Evolutionary conservation across 2,329 filamentous ascomycete species (phyloP), one percentile per base, ranked within the genome.

Genomic region (Cryphonectria radicalis): DNA sequence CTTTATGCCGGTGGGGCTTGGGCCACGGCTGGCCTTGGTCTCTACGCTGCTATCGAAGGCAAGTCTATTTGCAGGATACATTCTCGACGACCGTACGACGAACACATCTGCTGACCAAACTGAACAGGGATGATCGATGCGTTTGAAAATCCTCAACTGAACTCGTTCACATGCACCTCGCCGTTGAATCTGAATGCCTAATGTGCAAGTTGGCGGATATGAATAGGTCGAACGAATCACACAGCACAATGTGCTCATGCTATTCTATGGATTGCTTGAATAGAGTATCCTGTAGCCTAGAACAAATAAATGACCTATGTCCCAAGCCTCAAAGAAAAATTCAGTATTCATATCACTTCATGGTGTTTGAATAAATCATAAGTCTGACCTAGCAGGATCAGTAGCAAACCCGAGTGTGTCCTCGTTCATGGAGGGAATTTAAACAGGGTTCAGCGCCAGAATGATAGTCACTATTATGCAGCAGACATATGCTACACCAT

Each of bases 1-100:
- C 53, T 67, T 0, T 67, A 67, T 57, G 60, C 64, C 8, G 32
- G 66, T 11, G 69, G 69, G 11, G 63, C 69, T 14, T 67, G 63
- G 69, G 64, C 43, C 13, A 67, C 65, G 3, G 65, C 64, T 43
- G 69, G 69, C 4, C 64, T 70, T 10, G 69, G 69, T 22, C 64
- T 67, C 13, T 70, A 70, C 19, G 57, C 69, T 53, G 69, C 69
- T 25, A 67, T 70, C 6, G 57, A 67, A 64, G 69, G 69, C 53
- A 50, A n/a, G 60, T 59, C 11, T 63, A 25, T 43, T 2, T 37
- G 4, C 46, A 40, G 28, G 60, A 22, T 32, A 40, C 19, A n/a
- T 10, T 14, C n/a, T 25, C 43, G 1, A 22, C 43, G 1, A 22
- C 2, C 14, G 40, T 11, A 32, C 11, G 25, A 62, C 22, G 5